A percentile compares a stretch with the other conserved stretches of the same genome.
Evolutionary conservation across 1,284 basidiomycete species (phyloP).

Genomic region (Flammula alnicola): DNA sequence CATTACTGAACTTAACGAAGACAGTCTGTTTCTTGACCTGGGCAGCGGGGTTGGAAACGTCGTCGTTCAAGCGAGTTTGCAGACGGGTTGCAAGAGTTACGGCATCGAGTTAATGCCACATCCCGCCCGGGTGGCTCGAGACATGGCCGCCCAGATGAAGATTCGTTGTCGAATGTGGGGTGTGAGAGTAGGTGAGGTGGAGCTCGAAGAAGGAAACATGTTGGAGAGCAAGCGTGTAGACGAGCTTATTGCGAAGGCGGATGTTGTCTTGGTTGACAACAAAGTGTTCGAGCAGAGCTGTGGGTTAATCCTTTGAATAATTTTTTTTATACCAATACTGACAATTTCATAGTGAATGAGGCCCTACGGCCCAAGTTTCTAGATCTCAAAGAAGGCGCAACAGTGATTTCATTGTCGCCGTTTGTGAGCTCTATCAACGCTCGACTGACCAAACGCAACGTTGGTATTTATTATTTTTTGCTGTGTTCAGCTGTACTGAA

Average conservation of each 20-base stretch:
- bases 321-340: constrained; percentile 1
- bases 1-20: constrained; percentile 57
- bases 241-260: constrained; percentile 66
- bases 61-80: constrained; percentile 73
- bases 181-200: constrained; percentile 64
- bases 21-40: constrained; percentile 74
- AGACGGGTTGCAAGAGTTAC: constrained; percentile 74
- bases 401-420: constrained; percentile 74
- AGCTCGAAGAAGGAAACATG: constrained; percentile 78
- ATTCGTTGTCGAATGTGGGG: constrained; percentile 80
- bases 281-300: constrained; percentile 74
- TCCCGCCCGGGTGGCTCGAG: constrained; percentile 66
- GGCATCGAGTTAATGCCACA: constrained; percentile 70
- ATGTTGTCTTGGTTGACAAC: constrained; percentile 80
- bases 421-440: constrained; percentile 67
- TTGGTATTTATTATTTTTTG: constrained; percentile 38
- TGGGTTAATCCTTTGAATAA: constrained; percentile 41
- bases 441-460: constrained; percentile 76
- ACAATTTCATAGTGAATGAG: constrained; percentile 64
- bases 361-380: constrained; percentile 73
- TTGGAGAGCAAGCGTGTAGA: constrained; percentile 61
- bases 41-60: constrained; percentile 82
- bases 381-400: constrained; percentile 80
- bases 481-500: constrained; percentile 3
- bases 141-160: constrained; percentile 64